Evolutionary conservation across 495 filamentous ascomycete species (phyloP).

Genomic region (Neurospora tetraspora): DNA sequence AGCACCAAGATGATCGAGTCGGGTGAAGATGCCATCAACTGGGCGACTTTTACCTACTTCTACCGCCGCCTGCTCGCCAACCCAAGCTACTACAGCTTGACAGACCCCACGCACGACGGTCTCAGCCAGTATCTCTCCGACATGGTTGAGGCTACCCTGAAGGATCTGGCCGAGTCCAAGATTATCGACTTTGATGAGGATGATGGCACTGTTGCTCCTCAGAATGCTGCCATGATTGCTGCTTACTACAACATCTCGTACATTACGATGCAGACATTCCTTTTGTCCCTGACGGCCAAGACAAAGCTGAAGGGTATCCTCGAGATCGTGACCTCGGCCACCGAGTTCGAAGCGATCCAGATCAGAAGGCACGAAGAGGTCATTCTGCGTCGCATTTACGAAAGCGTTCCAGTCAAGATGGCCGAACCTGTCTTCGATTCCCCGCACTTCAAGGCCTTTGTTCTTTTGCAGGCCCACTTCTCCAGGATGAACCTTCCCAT

Average conservation of each 20-base stretch:
- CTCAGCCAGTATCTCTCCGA: conserved; percentile 92
- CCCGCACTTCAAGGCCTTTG: conserved; percentile 96
- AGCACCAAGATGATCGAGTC: conserved; percentile 89
- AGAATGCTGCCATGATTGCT: conserved; percentile 95
- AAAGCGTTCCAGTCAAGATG: conserved; percentile 92
- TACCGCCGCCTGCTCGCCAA: conserved; percentile 96
- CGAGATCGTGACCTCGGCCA: conserved; percentile 94
- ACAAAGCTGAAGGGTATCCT: conserved; percentile 94
- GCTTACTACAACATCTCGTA: conserved; percentile 99
- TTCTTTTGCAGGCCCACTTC: conserved; percentile 94
- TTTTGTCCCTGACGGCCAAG: conserved; percentile 80
- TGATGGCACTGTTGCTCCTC: conserved; percentile 78
- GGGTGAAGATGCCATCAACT: conserved; percentile 96
- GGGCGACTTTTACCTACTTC: conserved; percentile 97
- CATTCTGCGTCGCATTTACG: conserved; percentile 85
- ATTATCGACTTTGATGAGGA: conserved; percentile 97
- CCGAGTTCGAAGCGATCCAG: conserved; percentile 91
- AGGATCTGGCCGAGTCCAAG: conserved; percentile 85
- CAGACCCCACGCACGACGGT: conserved; percentile 83
- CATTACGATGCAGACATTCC: conserved; percentile 98
- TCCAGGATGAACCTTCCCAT: conserved; percentile 91
- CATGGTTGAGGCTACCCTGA: conserved; percentile 84
- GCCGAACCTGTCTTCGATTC: conserved; percentile 74
- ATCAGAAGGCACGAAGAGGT: conserved; percentile 89
- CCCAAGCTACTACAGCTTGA: conserved; percentile 89